These are phyloP conservation scores for Penicillium pulvis DNA, from an alignment of 495 filamentous ascomycete species.

Conservation along the genomic window DNA sequence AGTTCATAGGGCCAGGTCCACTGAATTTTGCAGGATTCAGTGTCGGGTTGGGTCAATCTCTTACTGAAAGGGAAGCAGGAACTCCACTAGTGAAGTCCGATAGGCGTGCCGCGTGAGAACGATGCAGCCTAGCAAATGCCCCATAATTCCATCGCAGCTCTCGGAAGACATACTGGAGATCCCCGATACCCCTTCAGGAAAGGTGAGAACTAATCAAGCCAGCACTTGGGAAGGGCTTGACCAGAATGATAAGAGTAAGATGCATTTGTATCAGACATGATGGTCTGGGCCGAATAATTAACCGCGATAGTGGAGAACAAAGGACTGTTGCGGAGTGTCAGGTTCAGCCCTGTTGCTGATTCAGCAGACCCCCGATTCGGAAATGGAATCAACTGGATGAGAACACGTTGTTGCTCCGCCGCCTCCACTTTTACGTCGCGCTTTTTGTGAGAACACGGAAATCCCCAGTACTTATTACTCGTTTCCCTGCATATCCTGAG, in stretches of 20 bases:
- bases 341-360: conserved; percentile 15
- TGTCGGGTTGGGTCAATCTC: conserved; percentile 7
- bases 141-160: conserved; percentile 23
- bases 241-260: background rate
- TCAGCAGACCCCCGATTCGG: conserved; percentile 20
- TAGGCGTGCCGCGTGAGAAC: conserved; percentile 19
- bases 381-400: conserved; percentile 30
- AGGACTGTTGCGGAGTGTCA: background rate
- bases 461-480: conserved; percentile 8
- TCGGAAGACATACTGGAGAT: conserved; percentile 14
- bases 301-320: background rate
- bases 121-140: conserved; percentile 31
- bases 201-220: background rate
- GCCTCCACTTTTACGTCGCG: conserved; percentile 18
- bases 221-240: too few relatives aligned
- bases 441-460: background rate
- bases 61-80: conserved; percentile 17
- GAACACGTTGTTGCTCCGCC: conserved; percentile 43
- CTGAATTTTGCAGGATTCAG: conserved; percentile 11
- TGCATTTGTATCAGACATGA: background rate
- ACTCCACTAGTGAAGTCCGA: conserved; percentile 20
- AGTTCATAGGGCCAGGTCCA: background rate
- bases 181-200: conserved; percentile 5
- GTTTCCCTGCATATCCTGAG: conserved; percentile 11
- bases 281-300: background rate